Base-by-base conservation (phyloP, 2,329 filamentous ascomycete species). In the Claviceps africana region DNA sequence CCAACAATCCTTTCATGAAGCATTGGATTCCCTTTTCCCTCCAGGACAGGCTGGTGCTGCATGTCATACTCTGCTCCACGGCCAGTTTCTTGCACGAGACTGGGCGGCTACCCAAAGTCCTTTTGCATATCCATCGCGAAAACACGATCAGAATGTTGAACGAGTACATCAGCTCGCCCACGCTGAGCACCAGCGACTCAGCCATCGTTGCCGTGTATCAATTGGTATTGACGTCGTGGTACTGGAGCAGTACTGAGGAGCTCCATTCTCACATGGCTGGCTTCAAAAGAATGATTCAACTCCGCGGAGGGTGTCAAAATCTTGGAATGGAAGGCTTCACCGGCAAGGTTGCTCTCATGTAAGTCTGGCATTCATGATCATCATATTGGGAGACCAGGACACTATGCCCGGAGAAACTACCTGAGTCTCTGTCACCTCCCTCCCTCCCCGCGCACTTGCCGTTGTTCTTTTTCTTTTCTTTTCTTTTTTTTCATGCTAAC, bases 191-290 rank as follows among this genome's bases (percentile, higher is more conserved):
- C 0, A 70, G 64, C 50, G 74, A 77, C 55, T 67, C 70, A 33
- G 68, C 70, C 4, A 69, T 78, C 40, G 67, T 74, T 5, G 72
- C 67, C 3, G 72, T 76, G 5, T 61, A 72, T 1, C 75, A 77
- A 58, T 66, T 77, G 54, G 67, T 74, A 22, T 61, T 74, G 25
- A 70, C 75, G 46, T 75, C 76, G 53, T 79, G 76, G 75, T 77
- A 76, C 57, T 77, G 74, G 73, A 73, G 74, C 6, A 70, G 69
- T 28, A 69, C 67, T 0, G 59, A 65, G 39, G 70, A 73, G 54
- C 63, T 77, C 11, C 64, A 67, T 25, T 67, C 69, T 1, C 75
- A 78, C 50, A 67, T 77, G 54, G 60, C 59, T 7, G 74, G 74
- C 0, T 64, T 79, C 17, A 65, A 67, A 54, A 69, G 70, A 47